Conservation (phyloP, 2,329 filamentous ascomycete species). For the Hypoxylon sp. region DNA sequence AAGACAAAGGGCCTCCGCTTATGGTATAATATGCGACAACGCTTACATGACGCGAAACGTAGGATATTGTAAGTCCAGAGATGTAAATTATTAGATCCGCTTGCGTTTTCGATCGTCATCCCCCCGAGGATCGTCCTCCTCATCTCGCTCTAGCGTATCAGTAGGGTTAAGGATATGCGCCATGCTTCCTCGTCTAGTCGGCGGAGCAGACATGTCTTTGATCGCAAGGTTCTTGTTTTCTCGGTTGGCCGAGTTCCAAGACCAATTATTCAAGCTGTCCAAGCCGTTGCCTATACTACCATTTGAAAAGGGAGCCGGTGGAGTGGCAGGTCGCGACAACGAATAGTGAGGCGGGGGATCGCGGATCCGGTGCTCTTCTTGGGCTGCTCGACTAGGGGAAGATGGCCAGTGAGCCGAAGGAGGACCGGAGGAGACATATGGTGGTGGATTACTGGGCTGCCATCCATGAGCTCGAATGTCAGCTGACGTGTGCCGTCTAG, state of each 20-base stretch:
- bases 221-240: conserved; percentile 65
- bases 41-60: conserved; percentile 37
- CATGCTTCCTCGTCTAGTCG: conserved; percentile 71
- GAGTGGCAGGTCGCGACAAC: conserved; percentile 67
- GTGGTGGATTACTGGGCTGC: conserved; percentile 69
- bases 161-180: conserved; percentile 73
- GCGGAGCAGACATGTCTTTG: conserved; percentile 68
- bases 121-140: conserved; percentile 67
- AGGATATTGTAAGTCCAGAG: conserved; percentile 15
- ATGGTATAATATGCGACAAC: conserved; percentile 43
- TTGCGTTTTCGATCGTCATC: conserved; percentile 74
- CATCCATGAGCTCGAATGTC: conserved; percentile 93
- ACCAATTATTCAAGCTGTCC: conserved; percentile 64
- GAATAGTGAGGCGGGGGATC: conserved; percentile 70
- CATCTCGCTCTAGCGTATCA: conserved; percentile 67
- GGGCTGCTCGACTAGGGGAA: conserved; percentile 64
- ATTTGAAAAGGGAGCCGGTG: conserved; percentile 66
- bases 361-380: conserved; percentile 68
- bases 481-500: conserved; percentile 90
- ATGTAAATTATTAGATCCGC: conserved; percentile 61
- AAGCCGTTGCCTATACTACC: conserved; percentile 64
- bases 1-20: conserved; percentile 41
- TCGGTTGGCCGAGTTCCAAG: conserved; percentile 66
- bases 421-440: conserved; percentile 74
- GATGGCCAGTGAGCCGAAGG: conserved; percentile 66